Evolutionary conservation across 169 alveolate genomes (phyloP).

Genomic region (Eimeria maxima): DNA sequence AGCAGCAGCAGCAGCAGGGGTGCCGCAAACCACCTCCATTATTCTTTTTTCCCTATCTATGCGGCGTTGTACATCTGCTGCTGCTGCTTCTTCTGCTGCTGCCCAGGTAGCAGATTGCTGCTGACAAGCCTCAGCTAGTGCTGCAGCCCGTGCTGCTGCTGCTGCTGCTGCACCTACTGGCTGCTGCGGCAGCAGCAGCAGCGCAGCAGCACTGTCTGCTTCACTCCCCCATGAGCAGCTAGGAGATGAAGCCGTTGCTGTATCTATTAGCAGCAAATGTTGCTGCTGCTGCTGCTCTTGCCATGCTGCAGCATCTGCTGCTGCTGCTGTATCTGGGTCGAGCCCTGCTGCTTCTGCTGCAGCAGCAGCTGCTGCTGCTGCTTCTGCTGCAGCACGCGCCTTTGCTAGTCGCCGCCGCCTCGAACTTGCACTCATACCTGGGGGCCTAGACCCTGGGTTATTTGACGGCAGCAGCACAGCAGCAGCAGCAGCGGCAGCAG

Average conservation of each 20-base stretch:
- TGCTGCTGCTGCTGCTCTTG: slow-evolving; percentile 44
- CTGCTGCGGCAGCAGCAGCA: slow-evolving; percentile 52
- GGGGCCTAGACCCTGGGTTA: background rate
- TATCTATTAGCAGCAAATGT: slow-evolving; percentile 10
- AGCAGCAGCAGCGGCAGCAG: too few relatives aligned
- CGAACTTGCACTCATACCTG: slow-evolving; percentile 38
- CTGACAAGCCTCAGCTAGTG: slow-evolving; percentile 34
- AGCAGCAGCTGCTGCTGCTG: slow-evolving; percentile 34
- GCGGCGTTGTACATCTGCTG: background rate
- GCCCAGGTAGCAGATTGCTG: slow-evolving; percentile 49
- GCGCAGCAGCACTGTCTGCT: background rate
- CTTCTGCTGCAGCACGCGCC: slow-evolving; percentile 53
- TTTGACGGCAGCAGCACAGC: background rate
- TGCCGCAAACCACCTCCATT: slow-evolving; percentile 4
- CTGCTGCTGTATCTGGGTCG: too few relatives aligned
- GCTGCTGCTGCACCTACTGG: slow-evolving; percentile 3
- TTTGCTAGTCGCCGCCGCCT: slow-evolving; percentile 42
- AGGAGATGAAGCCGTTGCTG: background rate
- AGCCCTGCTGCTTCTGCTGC: too few relatives aligned
- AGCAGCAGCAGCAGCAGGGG: slow-evolving; percentile 28
- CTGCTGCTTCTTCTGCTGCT: slow-evolving; percentile 25
- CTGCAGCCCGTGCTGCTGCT: slow-evolving; percentile 13
- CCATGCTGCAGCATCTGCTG: background rate
- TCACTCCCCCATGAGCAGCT: slow-evolving; percentile 8
- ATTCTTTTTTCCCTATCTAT: background rate